Evolutionary conservation across 345 rosid genomes (phyloP), one percentile per base, ranked within the genome.

Genomic region (Acer saccharum): DNA sequence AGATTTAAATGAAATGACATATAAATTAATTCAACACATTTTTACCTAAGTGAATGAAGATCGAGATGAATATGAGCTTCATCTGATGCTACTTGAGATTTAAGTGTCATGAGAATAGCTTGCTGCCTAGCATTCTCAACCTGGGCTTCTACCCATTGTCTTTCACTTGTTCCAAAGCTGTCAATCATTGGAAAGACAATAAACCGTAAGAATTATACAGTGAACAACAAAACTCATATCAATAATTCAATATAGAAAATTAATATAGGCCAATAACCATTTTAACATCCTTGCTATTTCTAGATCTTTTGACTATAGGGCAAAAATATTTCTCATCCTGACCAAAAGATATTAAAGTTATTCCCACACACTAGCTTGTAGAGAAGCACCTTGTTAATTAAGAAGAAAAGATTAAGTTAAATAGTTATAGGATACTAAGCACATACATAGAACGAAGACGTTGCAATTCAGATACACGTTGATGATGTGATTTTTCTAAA

Each of bases 141-240:
- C 84, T 94, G 98, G 65, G 98, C 99, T 87, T 96, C 98, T 73
- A 94, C 98, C 99, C 98, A 96, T 71, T 96, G 98, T 80, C 91
- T 91, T 88, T 96, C 98, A 85, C 99, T 96, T 66, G 94, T 91
- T 77, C 98, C 95, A 80, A 93, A 92, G 84, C 99, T 96, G 89
- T 77, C 72, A 74, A 79, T 70, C 74, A 73, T 29, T 32, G 14
- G 41, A 57, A 72, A 18, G 14, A 55, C 46, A 20, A 73, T 57
- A 65, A 72, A 63, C 23, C 9, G 41, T 60, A 71, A 75, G 71
- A 52, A 64, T 52, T 32, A 52, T 21, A 10, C 65, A 75, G 2
- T 65, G 6, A 64, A 63, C 44, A 72, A 43, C 46, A 14, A 69
- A 69, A 16, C 61, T 43, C 25, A 60, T 60, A 69, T 20, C 63